Base-by-base conservation (phyloP, 345 rosid species). In the Odontarrhena argentea region DNA sequence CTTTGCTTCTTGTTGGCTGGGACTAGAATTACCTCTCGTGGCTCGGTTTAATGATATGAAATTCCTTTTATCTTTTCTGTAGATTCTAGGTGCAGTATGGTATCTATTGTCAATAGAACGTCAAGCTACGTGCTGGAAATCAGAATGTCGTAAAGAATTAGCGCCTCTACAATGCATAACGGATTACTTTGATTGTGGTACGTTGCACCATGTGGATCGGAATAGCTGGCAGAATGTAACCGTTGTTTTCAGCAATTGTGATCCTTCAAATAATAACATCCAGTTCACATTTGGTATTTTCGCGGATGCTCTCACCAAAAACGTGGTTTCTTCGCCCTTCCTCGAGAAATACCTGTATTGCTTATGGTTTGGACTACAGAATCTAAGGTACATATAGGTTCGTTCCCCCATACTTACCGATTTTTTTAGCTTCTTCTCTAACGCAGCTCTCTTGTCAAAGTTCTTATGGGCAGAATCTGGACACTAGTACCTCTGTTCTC, bases 351-450 rank as follows among this genome's bases (percentile, higher is more conserved):
- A 90, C 73, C 80, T 85, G 71, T 93, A 85, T 67, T 93, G 96
- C 76, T 75, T 93, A 53, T 93, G 97, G 98, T 93, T 91, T 87
- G 98, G 97, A 10, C 74, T 93, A 42, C 98, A 90, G 83, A 87
- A 90, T 59, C 75, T 93, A 70, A 93, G 97, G 98, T 87, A 82
- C 51, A 63, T 10, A n/a, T 42, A 7, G 6, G 45, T 14, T 28
- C 15, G 13, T 34, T 52, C 12, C 13, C 34, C 8, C 22, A 65
- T 63, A 3, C 18, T 70, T 49, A 9, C 9, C 0, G 1, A 1
- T 5, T 24, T 8, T 65, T 50, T 50, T 7, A 35, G 49, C 1
- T 32, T 28, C 10, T 14, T 46, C 7, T 4, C 63, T 67, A 36
- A 73, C 52, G 26, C 34, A 22, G 11, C 6, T 68, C 46, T 76